These are phyloP conservation scores for Candida schatavii DNA, from an alignment of 805 yeast species.

Conservation along the genomic window DNA sequence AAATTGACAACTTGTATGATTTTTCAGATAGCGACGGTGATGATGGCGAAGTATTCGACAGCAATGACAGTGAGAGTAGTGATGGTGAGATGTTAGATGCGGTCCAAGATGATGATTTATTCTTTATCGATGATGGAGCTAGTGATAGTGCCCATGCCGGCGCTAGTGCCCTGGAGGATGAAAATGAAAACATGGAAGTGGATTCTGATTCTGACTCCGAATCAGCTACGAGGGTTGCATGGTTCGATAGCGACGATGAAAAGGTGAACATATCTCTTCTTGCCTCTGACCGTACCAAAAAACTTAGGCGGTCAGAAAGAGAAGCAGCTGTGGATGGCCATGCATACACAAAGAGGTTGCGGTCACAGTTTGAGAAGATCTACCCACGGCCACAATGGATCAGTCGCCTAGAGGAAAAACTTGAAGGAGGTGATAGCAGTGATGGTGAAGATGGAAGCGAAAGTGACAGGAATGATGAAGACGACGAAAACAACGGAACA, in stretches of 20 bases:
- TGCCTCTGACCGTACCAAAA: conserved; percentile 58
- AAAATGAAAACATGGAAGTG: conserved; percentile 24
- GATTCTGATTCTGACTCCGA: conserved; percentile 28
- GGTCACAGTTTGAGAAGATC: conserved; percentile 68
- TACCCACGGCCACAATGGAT: conserved; percentile 90
- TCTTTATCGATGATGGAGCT: conserved; percentile 44
- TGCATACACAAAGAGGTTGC: conserved; percentile 59
- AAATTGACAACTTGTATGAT: conserved; percentile 55
- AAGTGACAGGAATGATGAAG: conserved; percentile 15
- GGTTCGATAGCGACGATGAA: conserved; percentile 95
- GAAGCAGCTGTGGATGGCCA: conserved; percentile 57
- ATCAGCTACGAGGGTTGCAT: conserved; percentile 44
- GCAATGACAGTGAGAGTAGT: conserved; percentile 17
- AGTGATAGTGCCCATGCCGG: conserved; percentile 24
- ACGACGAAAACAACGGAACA: conserved; percentile 22
- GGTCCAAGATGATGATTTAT: conserved; percentile 39
- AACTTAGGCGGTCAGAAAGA: conserved; percentile 60
- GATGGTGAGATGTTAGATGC: conserved; percentile 24
- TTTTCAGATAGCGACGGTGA: conserved; percentile 41
- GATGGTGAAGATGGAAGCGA: conserved; percentile 19
- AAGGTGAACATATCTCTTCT: conserved; percentile 57
- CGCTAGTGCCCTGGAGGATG: conserved; percentile 19
- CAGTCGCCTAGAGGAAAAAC: conserved; percentile 21
- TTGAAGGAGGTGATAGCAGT: conserved; percentile 24
- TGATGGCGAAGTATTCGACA: conserved; percentile 21